Percentiles rank a stretch among this genome's conserved stretches.
phyloP scores from a whole-genome alignment of 257 asterid genomes.

The Rhazya stricta region DNA sequence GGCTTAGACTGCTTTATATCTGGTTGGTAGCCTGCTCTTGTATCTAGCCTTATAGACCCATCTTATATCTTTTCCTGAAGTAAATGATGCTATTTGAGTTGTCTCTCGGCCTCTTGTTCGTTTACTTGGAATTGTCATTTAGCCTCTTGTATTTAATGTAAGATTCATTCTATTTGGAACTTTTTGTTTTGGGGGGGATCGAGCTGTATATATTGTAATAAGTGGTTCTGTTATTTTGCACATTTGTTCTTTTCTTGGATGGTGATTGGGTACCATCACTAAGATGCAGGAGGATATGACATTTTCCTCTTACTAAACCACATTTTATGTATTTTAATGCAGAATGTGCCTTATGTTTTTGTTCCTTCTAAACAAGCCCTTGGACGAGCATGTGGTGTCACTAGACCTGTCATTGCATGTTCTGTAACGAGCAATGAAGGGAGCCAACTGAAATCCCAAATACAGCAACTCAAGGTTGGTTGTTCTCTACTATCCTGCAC shows the following conservation, averaged over 20 bases:
- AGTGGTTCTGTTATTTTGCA: neutral
- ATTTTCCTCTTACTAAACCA: neutral
- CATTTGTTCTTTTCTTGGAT: neutral
- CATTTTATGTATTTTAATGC: neutral
- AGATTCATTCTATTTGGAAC: too few species aligned
- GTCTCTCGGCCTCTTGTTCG: neutral
- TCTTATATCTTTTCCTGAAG: neutral
- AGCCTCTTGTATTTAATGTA: too few species aligned
- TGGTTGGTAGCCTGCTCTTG: too few species aligned
- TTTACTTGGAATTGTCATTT: neutral
- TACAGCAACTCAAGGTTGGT: conserved; percentile 61
- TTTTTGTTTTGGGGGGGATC: too few species aligned
- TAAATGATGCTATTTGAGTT: neutral
- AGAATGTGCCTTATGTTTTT: conserved; percentile 72
- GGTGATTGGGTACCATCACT: neutral
- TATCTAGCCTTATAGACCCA: neutral
- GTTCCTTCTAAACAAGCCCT: conserved; percentile 75
- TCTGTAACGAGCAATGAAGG: conserved; percentile 78
- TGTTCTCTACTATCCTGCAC: neutral
- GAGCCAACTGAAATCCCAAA: conserved; percentile 78
- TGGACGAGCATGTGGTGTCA: conserved; percentile 80
- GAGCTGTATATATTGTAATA: too few species aligned
- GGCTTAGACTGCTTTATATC: neutral
- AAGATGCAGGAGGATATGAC: neutral
- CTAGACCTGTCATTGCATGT: conserved; percentile 74